Percentiles rank a stretch among this genome's conserved stretches.
Conservation (phyloP, 495 filamentous ascomycete genomes). For the Penicillium antarcticum region DNA sequence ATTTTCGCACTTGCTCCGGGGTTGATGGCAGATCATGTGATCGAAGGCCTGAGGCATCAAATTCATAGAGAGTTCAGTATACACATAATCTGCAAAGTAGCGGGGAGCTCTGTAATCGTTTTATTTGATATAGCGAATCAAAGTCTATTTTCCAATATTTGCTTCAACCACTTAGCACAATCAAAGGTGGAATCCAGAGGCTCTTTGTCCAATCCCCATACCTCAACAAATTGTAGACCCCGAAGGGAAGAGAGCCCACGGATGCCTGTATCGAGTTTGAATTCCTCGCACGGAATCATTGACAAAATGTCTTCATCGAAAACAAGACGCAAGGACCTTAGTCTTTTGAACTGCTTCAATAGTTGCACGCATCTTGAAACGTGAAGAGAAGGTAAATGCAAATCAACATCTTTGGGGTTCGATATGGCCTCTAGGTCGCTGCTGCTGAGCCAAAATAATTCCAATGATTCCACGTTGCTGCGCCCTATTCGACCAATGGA, state of each 20-base stretch:
- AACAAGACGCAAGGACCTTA: neutral
- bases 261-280: neutral
- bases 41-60: too few relatives aligned
- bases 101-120: too few relatives aligned
- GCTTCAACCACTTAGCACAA: neutral
- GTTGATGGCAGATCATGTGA: too few relatives aligned
- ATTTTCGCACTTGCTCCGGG: too few relatives aligned
- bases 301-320: neutral
- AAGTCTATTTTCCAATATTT: too few relatives aligned
- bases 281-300: neutral
- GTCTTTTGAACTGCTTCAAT: neutral
- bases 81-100: too few relatives aligned
- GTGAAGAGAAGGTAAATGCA: neutral
- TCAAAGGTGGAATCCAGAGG: neutral
- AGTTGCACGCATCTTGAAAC: neutral
- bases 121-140: too few relatives aligned
- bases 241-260: neutral
- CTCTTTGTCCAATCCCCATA: neutral
- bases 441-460: neutral
- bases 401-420: neutral
- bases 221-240: neutral
- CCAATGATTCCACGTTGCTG: neutral
- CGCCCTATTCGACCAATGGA: neutral
- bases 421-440: neutral
- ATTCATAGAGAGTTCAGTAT: too few relatives aligned